Evolutionary conservation across 257 asterid genomes (phyloP).

Genomic region (Rauvolfia tetraphylla): DNA sequence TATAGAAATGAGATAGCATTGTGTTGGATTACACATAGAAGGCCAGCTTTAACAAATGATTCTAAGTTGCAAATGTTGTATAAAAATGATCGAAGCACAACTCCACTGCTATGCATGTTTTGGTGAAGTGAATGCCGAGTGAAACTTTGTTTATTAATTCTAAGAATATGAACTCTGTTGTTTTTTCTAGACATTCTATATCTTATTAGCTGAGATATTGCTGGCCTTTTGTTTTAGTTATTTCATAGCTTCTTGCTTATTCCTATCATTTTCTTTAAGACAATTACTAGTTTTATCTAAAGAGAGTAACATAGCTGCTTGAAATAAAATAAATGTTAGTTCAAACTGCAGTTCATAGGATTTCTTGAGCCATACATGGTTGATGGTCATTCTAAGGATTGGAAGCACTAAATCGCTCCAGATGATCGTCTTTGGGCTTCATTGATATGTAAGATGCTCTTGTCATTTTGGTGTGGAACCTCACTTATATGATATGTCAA

Average conservation of each 20-base stretch:
- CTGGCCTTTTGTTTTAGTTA: neutral
- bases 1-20: neutral
- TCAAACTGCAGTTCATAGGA: conserved; percentile 68
- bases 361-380: conserved; percentile 74
- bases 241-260: neutral
- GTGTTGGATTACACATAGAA: neutral
- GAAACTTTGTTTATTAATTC: neutral
- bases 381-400: conserved; percentile 60
- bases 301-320: neutral
- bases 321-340: neutral
- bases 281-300: neutral
- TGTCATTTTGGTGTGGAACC: neutral
- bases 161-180: neutral
- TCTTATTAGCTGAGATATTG: neutral
- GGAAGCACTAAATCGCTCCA: conserved; percentile 50
- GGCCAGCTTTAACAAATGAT: neutral
- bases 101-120: neutral
- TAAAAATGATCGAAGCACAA: neutral
- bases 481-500: neutral
- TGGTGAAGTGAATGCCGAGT: neutral
- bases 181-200: neutral
- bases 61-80: neutral
- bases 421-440: conserved; percentile 1
- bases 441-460: neutral
- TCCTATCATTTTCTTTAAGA: neutral